Base-by-base conservation (phyloP, 805 yeast species). In the Alloascoidea africana region DNA sequence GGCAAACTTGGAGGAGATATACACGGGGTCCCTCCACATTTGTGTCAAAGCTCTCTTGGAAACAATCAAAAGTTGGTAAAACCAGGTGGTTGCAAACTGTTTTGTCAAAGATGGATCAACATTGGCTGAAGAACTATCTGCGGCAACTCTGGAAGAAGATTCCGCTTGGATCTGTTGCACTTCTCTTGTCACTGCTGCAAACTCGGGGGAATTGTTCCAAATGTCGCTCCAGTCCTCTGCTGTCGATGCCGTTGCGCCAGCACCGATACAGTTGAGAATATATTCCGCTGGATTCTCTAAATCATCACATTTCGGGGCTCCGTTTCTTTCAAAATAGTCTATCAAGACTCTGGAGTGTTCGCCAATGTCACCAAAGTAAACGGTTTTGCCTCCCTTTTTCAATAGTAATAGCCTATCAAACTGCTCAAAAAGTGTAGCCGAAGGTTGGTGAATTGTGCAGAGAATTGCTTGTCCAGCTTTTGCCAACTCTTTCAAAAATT, bases 291-390 rank as follows among this genome's bases (percentile, higher is more conserved):
- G 86, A 45, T 79, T 79, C 39, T 75, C 85, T 27, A 60, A 56
- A 8, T 54, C 54, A 23, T 60, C 64, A 61, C 91, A 81, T 38
- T 67, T 64, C 42, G 76, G 69, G 32, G 87, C 85, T 27, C 94
- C 82, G 52, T 76, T 58, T 46, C 66, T 66, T 58, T 80, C 87
- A 50, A 80, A 80, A 55, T 80, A 81, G 40, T 63, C 53, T 34
- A 76, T 68, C 54, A 81, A 62, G 2, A 74, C 62, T 30, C 46
- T 41, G 37, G 81, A 77, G 51, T 72, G 69, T 42, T 65, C 62
- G 45, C 91, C 91, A 48, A 80, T 72, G 44, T 79, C 86, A 47
- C 93, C 93, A 53, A 79, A 81, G 56, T 81, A 81, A 19, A 78
- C 89, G 44, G 87, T 81, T 49, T 66, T 62, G 45, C 93, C 93